Conservation (phyloP, 1,139 yeast species). For the Ashbya aceris region DNA sequence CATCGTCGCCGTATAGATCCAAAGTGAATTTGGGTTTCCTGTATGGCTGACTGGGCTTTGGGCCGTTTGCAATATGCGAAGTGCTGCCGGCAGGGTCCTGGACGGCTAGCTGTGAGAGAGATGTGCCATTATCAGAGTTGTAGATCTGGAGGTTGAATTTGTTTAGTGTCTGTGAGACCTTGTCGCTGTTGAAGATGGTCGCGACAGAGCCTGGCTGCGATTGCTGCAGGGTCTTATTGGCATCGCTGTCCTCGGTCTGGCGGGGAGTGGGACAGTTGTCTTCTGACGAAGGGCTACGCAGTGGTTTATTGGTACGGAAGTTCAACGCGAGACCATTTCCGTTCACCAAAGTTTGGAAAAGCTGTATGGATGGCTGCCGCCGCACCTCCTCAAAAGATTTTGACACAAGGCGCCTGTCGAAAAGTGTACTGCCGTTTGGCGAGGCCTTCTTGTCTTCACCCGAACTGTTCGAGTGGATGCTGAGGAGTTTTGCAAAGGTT, state of each 20-base stretch:
- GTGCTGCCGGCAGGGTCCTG: not conserved
- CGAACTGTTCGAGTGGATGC: not conserved
- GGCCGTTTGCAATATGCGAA: not conserved
- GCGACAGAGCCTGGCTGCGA: constrained; percentile 10
- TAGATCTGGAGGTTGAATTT: constrained; percentile 17
- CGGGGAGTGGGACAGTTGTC: constrained; percentile 24
- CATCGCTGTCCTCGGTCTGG: constrained; percentile 3
- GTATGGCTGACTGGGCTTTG: constrained; percentile 11
- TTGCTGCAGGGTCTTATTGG: constrained; percentile 7
- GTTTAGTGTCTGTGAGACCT: constrained; percentile 2
- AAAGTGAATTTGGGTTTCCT: constrained; percentile 21
- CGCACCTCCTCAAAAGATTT: constrained; percentile 26
- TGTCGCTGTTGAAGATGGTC: not conserved
- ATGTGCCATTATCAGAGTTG: constrained; percentile 9
- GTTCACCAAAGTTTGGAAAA: constrained; percentile 16
- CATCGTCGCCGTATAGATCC: constrained; percentile 25
- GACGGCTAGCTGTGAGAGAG: not conserved
- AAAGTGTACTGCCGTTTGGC: constrained; percentile 9
- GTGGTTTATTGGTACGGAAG: constrained; percentile 15
- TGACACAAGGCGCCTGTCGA: constrained; percentile 22
- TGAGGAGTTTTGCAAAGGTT: constrained; percentile 12
- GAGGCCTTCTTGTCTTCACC: constrained; percentile 1
- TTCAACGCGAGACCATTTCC: constrained; percentile 19
- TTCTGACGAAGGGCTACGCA: constrained; percentile 13
- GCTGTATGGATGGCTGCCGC: constrained; percentile 14